A percentile compares a stretch with the other conserved stretches of the same genome.
phyloP scores from a whole-genome alignment of 2,329 filamentous ascomycete genomes.

The Biscogniauxia sp. region DNA sequence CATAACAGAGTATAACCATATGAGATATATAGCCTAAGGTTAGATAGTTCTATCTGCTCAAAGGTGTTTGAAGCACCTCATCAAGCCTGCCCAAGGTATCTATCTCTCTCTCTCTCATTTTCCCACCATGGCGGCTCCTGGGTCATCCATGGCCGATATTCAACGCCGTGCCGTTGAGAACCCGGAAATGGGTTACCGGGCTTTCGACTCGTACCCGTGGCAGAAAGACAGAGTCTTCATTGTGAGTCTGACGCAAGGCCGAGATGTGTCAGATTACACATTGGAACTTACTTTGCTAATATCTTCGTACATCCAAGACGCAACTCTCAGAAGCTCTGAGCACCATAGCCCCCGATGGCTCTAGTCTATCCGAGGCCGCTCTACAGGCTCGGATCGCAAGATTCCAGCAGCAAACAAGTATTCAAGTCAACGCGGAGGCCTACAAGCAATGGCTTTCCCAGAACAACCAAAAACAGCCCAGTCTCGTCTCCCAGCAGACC shows the following conservation, averaged over 20 bases:
- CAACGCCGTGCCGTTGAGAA: slow-evolving; percentile 27
- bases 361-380: slow-evolving; percentile 20
- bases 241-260: slow-evolving; percentile 17
- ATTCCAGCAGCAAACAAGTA: slow-evolving; percentile 28
- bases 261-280: slow-evolving; percentile 1
- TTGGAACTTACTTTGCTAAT: not conserved
- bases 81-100: too few relatives aligned
- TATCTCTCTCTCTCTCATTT: not conserved
- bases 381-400: slow-evolving; percentile 26
- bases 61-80: too few relatives aligned
- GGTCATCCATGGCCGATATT: slow-evolving; percentile 18
- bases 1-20: too few relatives aligned
- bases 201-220: slow-evolving; percentile 33
- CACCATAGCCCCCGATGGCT: slow-evolving; percentile 7
- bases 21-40: too few relatives aligned
- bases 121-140: slow-evolving; percentile 18
- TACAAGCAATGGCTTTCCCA: slow-evolving; percentile 27
- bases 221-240: slow-evolving; percentile 29
- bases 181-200: slow-evolving; percentile 26
- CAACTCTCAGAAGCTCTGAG: slow-evolving; percentile 20
- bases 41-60: too few relatives aligned
- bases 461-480: slow-evolving; percentile 16
- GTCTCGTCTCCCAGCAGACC: slow-evolving; percentile 25
- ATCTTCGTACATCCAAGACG: slow-evolving; percentile 9
- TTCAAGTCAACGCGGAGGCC: slow-evolving; percentile 25